Conservation (phyloP, 495 filamentous ascomycete species). For the Penicillium simplicissimum region DNA sequence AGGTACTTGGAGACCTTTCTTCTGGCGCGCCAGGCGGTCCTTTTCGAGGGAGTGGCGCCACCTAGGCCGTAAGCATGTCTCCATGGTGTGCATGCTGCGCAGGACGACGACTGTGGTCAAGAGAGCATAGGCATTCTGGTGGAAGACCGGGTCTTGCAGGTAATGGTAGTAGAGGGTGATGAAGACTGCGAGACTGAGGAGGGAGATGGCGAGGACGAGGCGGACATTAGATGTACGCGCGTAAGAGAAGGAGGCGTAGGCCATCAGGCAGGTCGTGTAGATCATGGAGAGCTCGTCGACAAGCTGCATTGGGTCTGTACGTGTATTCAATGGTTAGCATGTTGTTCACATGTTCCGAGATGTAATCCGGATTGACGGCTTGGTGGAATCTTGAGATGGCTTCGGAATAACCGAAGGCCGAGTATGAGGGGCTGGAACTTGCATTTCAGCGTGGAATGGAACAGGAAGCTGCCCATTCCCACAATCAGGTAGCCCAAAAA, state of each 20-base stretch:
- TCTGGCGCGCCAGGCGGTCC: constrained; percentile 41
- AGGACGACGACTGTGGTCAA: constrained; percentile 78
- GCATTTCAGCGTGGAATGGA: constrained; percentile 84
- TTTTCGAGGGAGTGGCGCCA: constrained; percentile 48
- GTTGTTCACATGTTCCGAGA: background rate
- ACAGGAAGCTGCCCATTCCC: constrained; percentile 76
- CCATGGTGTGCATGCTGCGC: constrained; percentile 89
- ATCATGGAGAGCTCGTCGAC: constrained; percentile 98
- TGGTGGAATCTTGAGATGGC: background rate
- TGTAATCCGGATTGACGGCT: background rate
- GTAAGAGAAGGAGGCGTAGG: constrained; percentile 82
- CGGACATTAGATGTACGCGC: constrained; percentile 56
- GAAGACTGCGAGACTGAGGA: constrained; percentile 67
- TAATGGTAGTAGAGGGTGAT: constrained; percentile 94
- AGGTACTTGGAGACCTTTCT: constrained; percentile 41
- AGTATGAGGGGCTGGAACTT: constrained; percentile 23
- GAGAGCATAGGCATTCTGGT: constrained; percentile 83
- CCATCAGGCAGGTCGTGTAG: constrained; percentile 94
- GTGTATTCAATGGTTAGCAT: constrained; percentile 17
- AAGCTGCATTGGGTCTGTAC: constrained; percentile 90
- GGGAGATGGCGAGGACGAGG: constrained; percentile 56
- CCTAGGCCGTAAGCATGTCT: constrained; percentile 66
- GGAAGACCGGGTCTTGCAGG: constrained; percentile 88
- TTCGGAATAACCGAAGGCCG: background rate
- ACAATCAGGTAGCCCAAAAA: constrained; percentile 78